Evolutionary conservation across 192 early-diverging fungal species (phyloP).

Genomic region (Globomyces pollinis-pini): DNA sequence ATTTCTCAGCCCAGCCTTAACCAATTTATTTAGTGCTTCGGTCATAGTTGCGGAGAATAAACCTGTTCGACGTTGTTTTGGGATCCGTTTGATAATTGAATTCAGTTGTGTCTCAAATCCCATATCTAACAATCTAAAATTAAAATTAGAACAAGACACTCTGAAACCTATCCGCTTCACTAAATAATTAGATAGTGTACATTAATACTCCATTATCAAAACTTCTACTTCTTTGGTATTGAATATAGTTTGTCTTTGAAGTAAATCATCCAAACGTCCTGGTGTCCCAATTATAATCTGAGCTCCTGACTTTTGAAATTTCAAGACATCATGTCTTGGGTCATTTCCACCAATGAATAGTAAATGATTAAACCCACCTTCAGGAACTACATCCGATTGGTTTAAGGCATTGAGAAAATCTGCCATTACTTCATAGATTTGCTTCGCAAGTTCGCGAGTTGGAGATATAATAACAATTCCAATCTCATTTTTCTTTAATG

Average conservation of each 20-base stretch:
- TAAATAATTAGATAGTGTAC: not conserved
- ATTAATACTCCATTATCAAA: conserved; percentile 80
- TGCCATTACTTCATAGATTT: conserved; percentile 69
- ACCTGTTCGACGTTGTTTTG: conserved; percentile 91
- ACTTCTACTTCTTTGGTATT: conserved; percentile 78
- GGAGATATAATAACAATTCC: conserved; percentile 85
- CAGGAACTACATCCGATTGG: conserved; percentile 15
- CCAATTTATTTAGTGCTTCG: conserved; percentile 74
- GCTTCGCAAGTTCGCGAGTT: conserved; percentile 74
- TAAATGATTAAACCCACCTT: conserved; percentile 37
- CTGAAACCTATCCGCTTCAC: conserved; percentile 81
- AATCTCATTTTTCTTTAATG: conserved; percentile 63
- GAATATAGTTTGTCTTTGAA: conserved; percentile 37
- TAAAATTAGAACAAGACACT: not conserved
- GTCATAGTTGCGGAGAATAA: conserved; percentile 97
- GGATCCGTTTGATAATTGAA: conserved; percentile 69
- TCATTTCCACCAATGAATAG: conserved; percentile 70
- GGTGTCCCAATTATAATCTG: conserved; percentile 89
- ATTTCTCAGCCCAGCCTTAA: conserved; percentile 83
- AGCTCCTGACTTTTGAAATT: conserved; percentile 56
- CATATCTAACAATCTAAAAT: conserved; percentile 89
- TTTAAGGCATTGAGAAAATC: conserved; percentile 38
- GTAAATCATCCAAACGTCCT: conserved; percentile 76
- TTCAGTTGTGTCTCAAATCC: conserved; percentile 79
- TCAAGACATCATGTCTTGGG: conserved; percentile 52